These are phyloP conservation scores for Diaporthe vexans DNA, from an alignment of 2,329 filamentous ascomycete species.

Conservation along the genomic window DNA sequence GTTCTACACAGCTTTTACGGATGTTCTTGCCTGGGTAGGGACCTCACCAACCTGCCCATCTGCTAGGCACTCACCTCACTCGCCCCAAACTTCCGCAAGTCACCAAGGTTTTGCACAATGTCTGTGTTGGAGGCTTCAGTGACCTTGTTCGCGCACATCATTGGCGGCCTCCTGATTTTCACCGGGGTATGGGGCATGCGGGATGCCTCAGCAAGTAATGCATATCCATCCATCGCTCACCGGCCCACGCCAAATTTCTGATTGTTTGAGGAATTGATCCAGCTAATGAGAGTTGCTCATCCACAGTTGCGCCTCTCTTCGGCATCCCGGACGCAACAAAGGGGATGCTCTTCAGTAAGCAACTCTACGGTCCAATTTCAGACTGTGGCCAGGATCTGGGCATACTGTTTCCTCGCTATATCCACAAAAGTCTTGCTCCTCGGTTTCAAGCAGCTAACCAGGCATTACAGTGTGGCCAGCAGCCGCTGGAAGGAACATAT, in stretches of 20 bases:
- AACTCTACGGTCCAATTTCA: background rate
- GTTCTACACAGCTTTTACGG: background rate
- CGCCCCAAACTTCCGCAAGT: too few species aligned
- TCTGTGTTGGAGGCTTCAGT: background rate
- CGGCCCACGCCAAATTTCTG: background rate
- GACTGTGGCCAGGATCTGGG: background rate
- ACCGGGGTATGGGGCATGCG: conserved; percentile 3
- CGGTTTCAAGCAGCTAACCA: background rate
- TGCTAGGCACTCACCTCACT: background rate
- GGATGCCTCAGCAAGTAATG: conserved; percentile 7
- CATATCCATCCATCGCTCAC: background rate
- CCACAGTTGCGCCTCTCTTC: conserved; percentile 3
- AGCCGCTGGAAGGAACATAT: conserved; percentile 1
- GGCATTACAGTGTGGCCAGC: background rate
- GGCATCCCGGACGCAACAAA: background rate
- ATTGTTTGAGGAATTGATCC: background rate
- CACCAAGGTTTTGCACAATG: background rate
- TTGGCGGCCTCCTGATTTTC: background rate
- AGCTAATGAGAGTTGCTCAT: background rate
- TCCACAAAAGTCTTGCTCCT: too few species aligned
- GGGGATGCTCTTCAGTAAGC: conserved; percentile 7
- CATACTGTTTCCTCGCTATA: background rate
- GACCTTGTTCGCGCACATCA: background rate
- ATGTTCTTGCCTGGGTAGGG: background rate
- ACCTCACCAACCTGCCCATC: background rate